phyloP scores from a whole-genome alignment of 129 eudicot species.

The Tanacetum coccineum region DNA sequence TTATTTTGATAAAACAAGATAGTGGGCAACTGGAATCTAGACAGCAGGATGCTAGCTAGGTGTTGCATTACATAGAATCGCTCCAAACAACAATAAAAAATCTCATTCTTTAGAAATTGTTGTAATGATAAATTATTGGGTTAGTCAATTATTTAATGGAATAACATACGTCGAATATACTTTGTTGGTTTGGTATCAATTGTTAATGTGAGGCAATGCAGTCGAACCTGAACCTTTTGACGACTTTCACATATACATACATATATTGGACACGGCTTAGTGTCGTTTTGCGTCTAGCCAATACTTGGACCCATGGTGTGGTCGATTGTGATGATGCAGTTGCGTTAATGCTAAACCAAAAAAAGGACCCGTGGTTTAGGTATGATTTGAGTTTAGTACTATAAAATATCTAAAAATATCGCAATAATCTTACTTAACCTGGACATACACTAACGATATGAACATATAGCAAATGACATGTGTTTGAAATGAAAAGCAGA shows the following conservation, averaged over 20 bases:
- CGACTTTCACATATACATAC: background rate
- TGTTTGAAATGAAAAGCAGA: no score
- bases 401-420: no score
- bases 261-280: background rate
- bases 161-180: background rate
- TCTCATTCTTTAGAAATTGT: conserved; percentile 14
- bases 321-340: no score
- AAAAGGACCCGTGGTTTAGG: no score
- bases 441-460: no score
- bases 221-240: background rate
- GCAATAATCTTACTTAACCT: no score
- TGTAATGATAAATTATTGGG: background rate
- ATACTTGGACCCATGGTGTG: background rate
- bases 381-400: no score
- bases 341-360: no score
- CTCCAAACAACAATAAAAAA: conserved; percentile 24
- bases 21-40: conserved; percentile 34
- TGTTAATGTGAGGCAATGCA: background rate
- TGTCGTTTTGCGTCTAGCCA: background rate
- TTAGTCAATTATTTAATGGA: background rate
- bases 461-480: no score
- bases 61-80: conserved; percentile 29
- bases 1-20: background rate
- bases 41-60: conserved; percentile 39
- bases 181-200: background rate